Evolutionary conservation across 1,284 basidiomycete species (phyloP), one percentile per base, ranked within the genome.

Genomic region (Trichosporon sp.): DNA sequence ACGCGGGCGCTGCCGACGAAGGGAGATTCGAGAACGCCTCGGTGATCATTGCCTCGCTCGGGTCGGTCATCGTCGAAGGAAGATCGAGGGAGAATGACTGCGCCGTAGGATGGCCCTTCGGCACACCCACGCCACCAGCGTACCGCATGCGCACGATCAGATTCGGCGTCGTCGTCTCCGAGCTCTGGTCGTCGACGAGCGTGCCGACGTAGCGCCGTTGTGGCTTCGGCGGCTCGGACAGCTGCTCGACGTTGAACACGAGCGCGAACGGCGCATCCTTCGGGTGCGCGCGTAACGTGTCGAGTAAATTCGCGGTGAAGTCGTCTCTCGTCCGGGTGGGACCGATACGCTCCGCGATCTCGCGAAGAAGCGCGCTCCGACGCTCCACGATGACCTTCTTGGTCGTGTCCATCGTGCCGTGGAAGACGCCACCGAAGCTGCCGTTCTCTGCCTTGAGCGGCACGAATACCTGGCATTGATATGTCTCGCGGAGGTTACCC

Each of bases 281-380:
- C 5, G 71, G 68, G 35, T 69, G 26, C 1, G 31, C 65, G 16
- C 61, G 65, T 8, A 71, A 14, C 11, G 68, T 81, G 11, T 82
- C 79, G 5, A 81, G 71, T n/a, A 82, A 76, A 1, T 78, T 80
- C 1, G 69, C 69, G 69, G 79, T 73, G 32, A 80, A 83, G 67
- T 84, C 82, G 5, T 72, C 56, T 69, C 80, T 75, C 1, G 80
- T 79, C 8, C 80, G 72, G 0, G 78, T 78, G 16, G 78, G 76
- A 1, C 78, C 79, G 8, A 80, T 79, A 31, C 80, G 71, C 71
- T 83, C 81, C 2, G 78, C 81, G 73, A 84, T 78, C n/a, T 80
- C 79, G 46, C 78, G 67, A 0, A 81, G 75, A 2, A 78, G 72
- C 0, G 76, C 74, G 37, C 78, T 67, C 4, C 80, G 71, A 26